Conservation (phyloP, 2,329 filamentous ascomycete genomes). For the Monosporascus sp. region DNA sequence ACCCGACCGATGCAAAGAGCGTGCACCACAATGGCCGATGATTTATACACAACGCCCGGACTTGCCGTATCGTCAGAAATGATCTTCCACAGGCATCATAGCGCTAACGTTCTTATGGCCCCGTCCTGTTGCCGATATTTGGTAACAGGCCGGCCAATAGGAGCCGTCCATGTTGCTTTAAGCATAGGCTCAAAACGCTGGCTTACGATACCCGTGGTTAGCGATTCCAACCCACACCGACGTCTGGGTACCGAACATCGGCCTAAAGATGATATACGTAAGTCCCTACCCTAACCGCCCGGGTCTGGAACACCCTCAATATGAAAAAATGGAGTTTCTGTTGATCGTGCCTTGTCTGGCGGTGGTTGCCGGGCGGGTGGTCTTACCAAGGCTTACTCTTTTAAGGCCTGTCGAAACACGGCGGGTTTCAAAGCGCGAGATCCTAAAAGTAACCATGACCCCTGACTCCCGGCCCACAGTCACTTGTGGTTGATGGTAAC, state of each 20-base stretch:
- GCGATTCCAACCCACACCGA: too few relatives aligned
- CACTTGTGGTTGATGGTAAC: neutral
- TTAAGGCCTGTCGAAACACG: neutral
- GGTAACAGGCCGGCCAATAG: too few relatives aligned
- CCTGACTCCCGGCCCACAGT: neutral
- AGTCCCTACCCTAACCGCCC: neutral
- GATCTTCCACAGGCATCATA: neutral
- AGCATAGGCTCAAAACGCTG: too few relatives aligned
- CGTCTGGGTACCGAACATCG: too few relatives aligned
- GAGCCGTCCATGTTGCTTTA: too few relatives aligned
- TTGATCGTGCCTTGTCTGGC: neutral
- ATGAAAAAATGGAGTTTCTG: neutral
- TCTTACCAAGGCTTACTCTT: neutral
- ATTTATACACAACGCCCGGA: neutral
- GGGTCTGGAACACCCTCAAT: too few relatives aligned
- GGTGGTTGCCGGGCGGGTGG: neutral
- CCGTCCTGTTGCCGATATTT: too few relatives aligned
- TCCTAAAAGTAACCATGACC: neutral
- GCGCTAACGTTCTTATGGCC: neutral
- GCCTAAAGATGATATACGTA: too few relatives aligned
- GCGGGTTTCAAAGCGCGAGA: neutral
- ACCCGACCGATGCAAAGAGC: neutral
- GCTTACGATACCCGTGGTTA: too few relatives aligned
- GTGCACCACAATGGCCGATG: neutral
- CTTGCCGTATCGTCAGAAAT: neutral